Evolutionary conservation across 345 rosid genomes (phyloP).

Genomic region (Aethionema arabicum): DNA sequence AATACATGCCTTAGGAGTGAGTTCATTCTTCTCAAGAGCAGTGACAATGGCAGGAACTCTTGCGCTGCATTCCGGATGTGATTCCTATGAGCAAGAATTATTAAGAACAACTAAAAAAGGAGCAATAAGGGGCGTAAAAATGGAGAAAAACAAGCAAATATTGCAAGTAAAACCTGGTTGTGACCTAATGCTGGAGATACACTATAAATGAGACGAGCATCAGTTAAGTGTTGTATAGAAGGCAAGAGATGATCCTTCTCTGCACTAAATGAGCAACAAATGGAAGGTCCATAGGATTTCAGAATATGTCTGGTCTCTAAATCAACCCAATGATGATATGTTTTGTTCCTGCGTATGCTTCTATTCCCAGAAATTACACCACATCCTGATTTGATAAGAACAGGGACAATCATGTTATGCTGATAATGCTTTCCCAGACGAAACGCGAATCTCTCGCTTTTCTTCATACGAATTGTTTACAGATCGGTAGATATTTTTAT

Average conservation of each 20-base stretch:
- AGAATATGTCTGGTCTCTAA: conserved; percentile 20
- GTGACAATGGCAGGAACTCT: conserved; percentile 86
- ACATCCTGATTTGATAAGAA: conserved; percentile 12
- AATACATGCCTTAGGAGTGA: conserved; percentile 60
- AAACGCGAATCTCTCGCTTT: neutral
- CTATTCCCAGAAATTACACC: conserved; percentile 19
- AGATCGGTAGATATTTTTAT: too few species aligned
- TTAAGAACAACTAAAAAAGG: neutral
- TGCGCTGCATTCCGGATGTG: conserved; percentile 91
- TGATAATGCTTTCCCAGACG: conserved; percentile 1
- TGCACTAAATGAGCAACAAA: conserved; percentile 40
- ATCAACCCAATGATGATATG: conserved; percentile 15
- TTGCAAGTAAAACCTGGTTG: conserved; percentile 54
- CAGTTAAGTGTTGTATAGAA: conserved; percentile 35
- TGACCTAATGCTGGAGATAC: conserved; percentile 92
- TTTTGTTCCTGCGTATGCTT: conserved; percentile 30
- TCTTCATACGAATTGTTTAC: neutral
- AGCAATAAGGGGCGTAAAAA: neutral
- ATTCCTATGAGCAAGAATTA: conserved; percentile 48
- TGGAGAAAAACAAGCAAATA: conserved; percentile 4
- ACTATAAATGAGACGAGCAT: conserved; percentile 64
- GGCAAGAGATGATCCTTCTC: conserved; percentile 40
- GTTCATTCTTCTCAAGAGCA: conserved; percentile 77
- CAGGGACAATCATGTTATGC: neutral
- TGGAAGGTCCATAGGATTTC: conserved; percentile 24